Conservation (phyloP, 768 basidiomycete species). For the Hygrophorus pudorinus region DNA sequence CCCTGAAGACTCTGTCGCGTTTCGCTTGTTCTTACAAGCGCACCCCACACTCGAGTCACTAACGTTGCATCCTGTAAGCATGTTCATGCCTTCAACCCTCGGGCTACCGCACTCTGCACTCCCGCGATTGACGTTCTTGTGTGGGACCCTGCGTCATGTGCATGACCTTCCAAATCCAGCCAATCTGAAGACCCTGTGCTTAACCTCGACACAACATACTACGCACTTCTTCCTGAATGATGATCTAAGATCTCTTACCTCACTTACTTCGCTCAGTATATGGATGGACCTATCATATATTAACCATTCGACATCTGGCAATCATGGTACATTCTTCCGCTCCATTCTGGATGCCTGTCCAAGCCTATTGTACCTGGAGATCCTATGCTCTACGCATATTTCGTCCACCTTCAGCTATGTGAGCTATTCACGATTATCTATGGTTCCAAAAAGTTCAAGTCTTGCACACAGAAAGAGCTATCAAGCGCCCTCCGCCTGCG, state of each 20-base stretch:
- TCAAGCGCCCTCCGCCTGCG: not conserved
- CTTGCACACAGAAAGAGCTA: not conserved
- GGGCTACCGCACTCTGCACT: constrained; percentile 15
- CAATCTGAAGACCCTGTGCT: constrained; percentile 30
- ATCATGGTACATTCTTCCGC: not conserved
- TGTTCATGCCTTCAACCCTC: not conserved
- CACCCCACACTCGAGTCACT: constrained; percentile 14
- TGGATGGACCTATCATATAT: constrained; percentile 19
- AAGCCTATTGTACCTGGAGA: not conserved
- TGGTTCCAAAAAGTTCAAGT: not conserved
- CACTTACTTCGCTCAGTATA: constrained; percentile 33
- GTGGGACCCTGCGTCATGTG: constrained; percentile 39
- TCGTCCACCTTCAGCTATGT: not conserved
- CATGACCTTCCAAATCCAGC: constrained; percentile 25
- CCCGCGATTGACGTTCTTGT: constrained; percentile 30
- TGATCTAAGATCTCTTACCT: constrained; percentile 25
- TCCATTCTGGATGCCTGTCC: not conserved
- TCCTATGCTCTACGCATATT: not conserved
- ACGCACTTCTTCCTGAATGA: constrained; percentile 18
- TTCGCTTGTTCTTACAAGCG: constrained; percentile 27
- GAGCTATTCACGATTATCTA: not conserved
- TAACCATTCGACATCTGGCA: too few relatives aligned
- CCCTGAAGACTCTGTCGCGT: constrained; percentile 14
- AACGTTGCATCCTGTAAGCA: not conserved
- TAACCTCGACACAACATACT: constrained; percentile 40